phyloP scores from a whole-genome alignment of 2,329 filamentous ascomycete genomes.

The Neoscytalidium dimidiatum region DNA sequence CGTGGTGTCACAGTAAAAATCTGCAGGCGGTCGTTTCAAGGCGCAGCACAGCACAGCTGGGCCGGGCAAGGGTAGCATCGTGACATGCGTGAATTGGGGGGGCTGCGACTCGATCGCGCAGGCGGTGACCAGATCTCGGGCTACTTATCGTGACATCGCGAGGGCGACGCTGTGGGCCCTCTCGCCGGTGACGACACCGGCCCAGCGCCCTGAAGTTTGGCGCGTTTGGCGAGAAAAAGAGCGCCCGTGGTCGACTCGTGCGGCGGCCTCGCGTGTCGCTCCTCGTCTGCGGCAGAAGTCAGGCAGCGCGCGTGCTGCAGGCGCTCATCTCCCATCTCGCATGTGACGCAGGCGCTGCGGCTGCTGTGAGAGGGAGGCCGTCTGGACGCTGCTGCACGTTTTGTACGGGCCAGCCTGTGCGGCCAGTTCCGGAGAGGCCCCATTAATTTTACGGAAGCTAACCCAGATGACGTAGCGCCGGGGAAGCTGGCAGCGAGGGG shows the following conservation, averaged over 20 bases:
- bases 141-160: slow-evolving; percentile 15
- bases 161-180: background rate
- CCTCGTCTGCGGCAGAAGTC: background rate
- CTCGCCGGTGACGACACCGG: slow-evolving; percentile 2
- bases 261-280: background rate
- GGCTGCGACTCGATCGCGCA: slow-evolving; percentile 7
- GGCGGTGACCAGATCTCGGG: slow-evolving; percentile 16
- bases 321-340: background rate
- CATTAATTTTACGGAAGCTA: slow-evolving; percentile 5
- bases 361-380: background rate
- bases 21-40: background rate
- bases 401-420: background rate
- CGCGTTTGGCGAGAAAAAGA: background rate
- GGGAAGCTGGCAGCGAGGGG: slow-evolving; percentile 2
- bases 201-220: background rate
- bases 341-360: slow-evolving; percentile 7
- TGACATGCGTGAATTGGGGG: background rate
- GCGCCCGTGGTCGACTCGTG: background rate
- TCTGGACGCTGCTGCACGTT: background rate
- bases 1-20: slow-evolving; percentile 5
- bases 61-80: background rate
- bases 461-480: slow-evolving; percentile 15
- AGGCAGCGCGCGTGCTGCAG: background rate
- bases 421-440: slow-evolving; percentile 8
- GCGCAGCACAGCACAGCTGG: background rate